These are phyloP conservation scores for Hypoxylon sp. DNA, from an alignment of 2,329 filamentous ascomycete genomes.

Conservation along the genomic window DNA sequence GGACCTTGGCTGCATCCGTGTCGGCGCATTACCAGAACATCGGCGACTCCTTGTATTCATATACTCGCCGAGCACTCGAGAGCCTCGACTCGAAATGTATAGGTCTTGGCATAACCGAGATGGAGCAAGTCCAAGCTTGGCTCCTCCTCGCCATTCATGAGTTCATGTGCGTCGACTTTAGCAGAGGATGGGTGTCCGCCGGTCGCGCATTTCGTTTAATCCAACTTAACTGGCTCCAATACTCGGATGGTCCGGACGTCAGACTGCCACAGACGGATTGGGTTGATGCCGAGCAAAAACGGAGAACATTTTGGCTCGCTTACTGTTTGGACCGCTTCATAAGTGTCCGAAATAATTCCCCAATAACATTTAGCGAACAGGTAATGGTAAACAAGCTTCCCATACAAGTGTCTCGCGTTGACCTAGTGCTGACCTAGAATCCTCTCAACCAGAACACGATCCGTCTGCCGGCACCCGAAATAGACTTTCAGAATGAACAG, in stretches of 20 bases:
- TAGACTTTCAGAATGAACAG: constrained; percentile 40
- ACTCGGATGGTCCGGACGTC: constrained; percentile 30
- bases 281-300: constrained; percentile 39
- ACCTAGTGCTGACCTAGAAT: constrained; percentile 28
- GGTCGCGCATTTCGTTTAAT: constrained; percentile 44
- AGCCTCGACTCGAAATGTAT: constrained; percentile 29
- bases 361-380: constrained; percentile 40
- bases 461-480: constrained; percentile 35
- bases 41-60: constrained; percentile 36
- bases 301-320: constrained; percentile 39
- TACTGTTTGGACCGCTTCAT: constrained; percentile 40
- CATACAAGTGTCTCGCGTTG: not conserved
- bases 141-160: constrained; percentile 44
- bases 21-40: constrained; percentile 40
- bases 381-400: constrained; percentile 27
- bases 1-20: constrained; percentile 38
- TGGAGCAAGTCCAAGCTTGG: constrained; percentile 43
- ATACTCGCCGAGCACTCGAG: constrained; percentile 38
- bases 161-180: constrained; percentile 43
- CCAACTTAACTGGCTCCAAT: constrained; percentile 41
- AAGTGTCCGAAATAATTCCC: constrained; percentile 38
- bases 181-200: constrained; percentile 43
- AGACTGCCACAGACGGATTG: constrained; percentile 33
- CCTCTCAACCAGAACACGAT: constrained; percentile 30
- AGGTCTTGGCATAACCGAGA: constrained; percentile 29